phyloP scores from a whole-genome alignment of 495 filamentous ascomycete genomes.

The Glutinoglossum americanum region DNA sequence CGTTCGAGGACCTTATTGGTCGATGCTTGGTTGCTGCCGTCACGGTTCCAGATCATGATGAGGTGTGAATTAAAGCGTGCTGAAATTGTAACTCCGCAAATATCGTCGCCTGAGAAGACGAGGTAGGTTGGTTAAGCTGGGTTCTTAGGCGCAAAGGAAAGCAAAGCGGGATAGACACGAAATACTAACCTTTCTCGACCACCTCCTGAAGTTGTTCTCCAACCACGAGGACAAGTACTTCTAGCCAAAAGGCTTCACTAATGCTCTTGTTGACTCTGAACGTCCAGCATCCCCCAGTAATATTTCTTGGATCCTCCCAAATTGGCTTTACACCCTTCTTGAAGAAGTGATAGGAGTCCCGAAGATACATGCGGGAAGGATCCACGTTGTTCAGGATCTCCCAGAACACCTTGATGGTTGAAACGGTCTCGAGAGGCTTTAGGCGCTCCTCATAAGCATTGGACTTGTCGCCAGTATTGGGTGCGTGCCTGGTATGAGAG shows the following conservation, averaged over 20 bases:
- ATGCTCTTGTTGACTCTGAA: constrained; percentile 60
- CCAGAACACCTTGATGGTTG: constrained; percentile 68
- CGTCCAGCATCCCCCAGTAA: constrained; percentile 63
- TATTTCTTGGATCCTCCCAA: constrained; percentile 79
- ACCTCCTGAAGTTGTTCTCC: constrained; percentile 65
- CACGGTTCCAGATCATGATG: constrained; percentile 76
- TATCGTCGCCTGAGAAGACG: constrained; percentile 40
- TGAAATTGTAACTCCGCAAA: constrained; percentile 50
- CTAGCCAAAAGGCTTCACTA: constrained; percentile 58
- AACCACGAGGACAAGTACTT: constrained; percentile 59
- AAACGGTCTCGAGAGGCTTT: constrained; percentile 43
- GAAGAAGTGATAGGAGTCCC: constrained; percentile 74
- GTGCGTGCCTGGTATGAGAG: constrained; percentile 4
- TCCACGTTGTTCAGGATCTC: constrained; percentile 77
- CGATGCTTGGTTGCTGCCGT: constrained; percentile 44
- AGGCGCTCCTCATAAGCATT: constrained; percentile 37
- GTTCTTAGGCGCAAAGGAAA: background rate
- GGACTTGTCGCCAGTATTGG: background rate
- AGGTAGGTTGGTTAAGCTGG: background rate
- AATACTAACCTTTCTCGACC: constrained; percentile 40
- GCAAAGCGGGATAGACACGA: background rate
- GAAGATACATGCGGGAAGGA: constrained; percentile 48
- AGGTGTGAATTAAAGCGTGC: constrained; percentile 58
- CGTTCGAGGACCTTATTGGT: constrained; percentile 45
- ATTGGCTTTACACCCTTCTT: constrained; percentile 66